Percentiles rank a stretch among this genome's conserved stretches.
phyloP scores from a whole-genome alignment of 106 monocot species.

The Dendrobium officinale region DNA sequence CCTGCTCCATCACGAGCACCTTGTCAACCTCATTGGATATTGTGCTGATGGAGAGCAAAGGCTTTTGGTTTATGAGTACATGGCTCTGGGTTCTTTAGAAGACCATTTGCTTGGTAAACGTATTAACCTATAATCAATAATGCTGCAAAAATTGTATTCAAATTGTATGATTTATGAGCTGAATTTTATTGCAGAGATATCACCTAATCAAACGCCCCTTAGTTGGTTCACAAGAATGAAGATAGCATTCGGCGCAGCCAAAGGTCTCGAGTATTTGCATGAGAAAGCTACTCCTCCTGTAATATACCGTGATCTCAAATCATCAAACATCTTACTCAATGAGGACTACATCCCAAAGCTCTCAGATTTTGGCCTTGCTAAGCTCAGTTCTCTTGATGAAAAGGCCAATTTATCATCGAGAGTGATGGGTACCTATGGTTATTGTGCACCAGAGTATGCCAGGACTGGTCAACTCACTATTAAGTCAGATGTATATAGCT shows the following conservation, averaged over 20 bases:
- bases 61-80: constrained; percentile 12
- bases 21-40: constrained; percentile 6
- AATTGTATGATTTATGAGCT: not conserved
- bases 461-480: constrained; percentile 2
- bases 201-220: not conserved
- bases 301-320: constrained; percentile 10
- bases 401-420: constrained; percentile 4
- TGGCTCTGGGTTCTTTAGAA: constrained; percentile 11
- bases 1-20: constrained; percentile 6
- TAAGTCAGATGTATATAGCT: constrained; percentile 9
- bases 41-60: constrained; percentile 13
- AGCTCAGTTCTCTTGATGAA: not conserved
- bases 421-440: constrained; percentile 11
- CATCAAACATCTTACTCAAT: constrained; percentile 7
- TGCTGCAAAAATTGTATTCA: not conserved
- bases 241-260: not conserved
- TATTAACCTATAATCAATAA: not conserved
- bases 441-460: constrained; percentile 8
- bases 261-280: constrained; percentile 7
- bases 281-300: constrained; percentile 5
- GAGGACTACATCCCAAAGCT: constrained; percentile 5
- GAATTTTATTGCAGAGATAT: constrained; percentile 5
- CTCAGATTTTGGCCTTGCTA: constrained; percentile 6
- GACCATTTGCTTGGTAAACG: constrained; percentile 5
- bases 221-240: constrained; percentile 8